Evolutionary conservation across 2,329 filamentous ascomycete species (phyloP), one percentile per base, ranked within the genome.

Genomic region (Nigrograna mackinnonii): DNA sequence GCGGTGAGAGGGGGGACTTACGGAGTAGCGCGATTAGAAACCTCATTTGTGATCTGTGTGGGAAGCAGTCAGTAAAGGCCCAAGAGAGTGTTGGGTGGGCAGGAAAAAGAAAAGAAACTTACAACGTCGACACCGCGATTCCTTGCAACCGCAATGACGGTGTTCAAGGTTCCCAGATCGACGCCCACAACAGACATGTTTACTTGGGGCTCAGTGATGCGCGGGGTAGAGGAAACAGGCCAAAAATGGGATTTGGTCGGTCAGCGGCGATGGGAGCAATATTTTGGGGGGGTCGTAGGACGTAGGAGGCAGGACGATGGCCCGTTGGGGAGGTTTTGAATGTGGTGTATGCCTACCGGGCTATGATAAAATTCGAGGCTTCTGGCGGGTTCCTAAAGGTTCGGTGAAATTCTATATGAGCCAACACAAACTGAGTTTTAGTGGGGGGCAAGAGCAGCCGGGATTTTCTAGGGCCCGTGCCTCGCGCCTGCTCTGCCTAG

Each of bases 91-190:
- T n/a, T n/a, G n/a, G n/a, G n/a, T n/a, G 24, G n/a, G n/a, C 37
- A 46, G 43, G 39, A 30, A 38, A 11, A 14, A 13, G 3, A 4
- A 5, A 24, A 11, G 36, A 17, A 68, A 94, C 91, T 69, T 82
- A 96, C 91, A 71, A 99, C 94, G 80, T 99, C 94, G 73, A 99
- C 94, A 77, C 94, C 94, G 72, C 95, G 91, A 76, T 97, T 97
- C 73, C 94, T 85, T 69, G 94, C 94, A 73, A 97, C 92, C 71
- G 92, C 92, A 75, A 97, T 88, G 68, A 95, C 91, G 71, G 92
- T 96, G 83, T 95, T 96, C 72, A 95, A 85, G 59, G 90, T 90
- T 78, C 92, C 92, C 77, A 97, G 86, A 83, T 97, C 92, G 74
- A 95, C 84, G 75, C 91, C 91, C 63, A 84, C 79, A 66, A 82